Conservation (phyloP, 176 grass and related monocot species). For the Aegilops longissima region DNA sequence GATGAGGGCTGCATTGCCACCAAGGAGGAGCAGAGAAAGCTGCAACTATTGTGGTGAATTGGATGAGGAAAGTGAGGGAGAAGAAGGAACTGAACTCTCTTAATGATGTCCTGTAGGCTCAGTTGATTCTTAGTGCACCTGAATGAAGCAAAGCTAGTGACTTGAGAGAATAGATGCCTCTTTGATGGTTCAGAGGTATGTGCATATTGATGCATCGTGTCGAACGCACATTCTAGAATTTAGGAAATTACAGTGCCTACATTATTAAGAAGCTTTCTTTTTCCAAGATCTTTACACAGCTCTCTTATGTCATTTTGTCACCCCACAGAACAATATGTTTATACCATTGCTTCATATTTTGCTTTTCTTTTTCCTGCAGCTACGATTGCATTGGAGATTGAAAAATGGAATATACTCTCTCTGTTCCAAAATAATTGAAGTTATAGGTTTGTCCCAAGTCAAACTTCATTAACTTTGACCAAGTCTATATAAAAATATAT, state of each 20-base stretch:
- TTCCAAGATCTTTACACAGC: too few relatives aligned
- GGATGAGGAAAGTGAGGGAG: conserved; percentile 18
- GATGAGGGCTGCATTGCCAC: conserved; percentile 42
- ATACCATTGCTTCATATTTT: neutral
- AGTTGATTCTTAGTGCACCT: neutral
- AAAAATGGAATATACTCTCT: neutral
- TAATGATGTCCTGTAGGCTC: neutral
- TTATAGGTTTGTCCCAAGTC: too few relatives aligned
- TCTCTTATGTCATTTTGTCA: too few relatives aligned
- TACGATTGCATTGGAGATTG: neutral
- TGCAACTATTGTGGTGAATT: neutral
- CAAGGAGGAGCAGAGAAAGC: conserved; percentile 19
- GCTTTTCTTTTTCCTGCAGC: neutral
- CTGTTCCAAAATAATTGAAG: too few relatives aligned
- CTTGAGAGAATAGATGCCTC: neutral
- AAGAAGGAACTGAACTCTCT: conserved; percentile 18
- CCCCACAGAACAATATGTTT: too few relatives aligned
- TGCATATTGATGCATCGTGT: neutral
- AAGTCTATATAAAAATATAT: too few relatives aligned
- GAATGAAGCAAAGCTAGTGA: neutral
- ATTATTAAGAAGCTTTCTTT: neutral
- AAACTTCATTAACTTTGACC: too few relatives aligned
- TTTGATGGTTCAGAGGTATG: conserved; percentile 25
- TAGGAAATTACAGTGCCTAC: neutral
- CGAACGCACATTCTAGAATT: neutral